Evolutionary conservation across 805 yeast genomes (phyloP).

Genomic region (Metschnikowia orientalis): DNA sequence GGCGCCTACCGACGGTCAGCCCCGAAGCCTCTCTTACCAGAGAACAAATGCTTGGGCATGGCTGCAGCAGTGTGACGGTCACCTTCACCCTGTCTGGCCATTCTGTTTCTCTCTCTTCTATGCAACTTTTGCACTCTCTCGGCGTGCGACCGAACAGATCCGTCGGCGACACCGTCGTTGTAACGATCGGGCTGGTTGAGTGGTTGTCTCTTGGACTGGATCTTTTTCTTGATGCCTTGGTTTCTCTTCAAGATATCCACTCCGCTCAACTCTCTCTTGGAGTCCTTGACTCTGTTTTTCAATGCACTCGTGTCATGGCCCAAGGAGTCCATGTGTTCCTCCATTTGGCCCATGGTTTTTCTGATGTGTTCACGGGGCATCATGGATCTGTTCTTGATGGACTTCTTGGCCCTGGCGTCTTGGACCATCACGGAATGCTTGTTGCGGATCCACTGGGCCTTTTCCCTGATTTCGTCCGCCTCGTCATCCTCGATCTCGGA

Average conservation of each 20-base stretch:
- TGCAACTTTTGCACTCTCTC: slow-evolving; percentile 83
- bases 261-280: slow-evolving; percentile 49
- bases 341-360: slow-evolving; percentile 74
- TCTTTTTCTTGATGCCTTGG: slow-evolving; percentile 36
- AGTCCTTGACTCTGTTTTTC: slow-evolving; percentile 33
- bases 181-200: slow-evolving; percentile 70
- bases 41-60: slow-evolving; percentile 88
- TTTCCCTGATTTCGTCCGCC: slow-evolving; percentile 56
- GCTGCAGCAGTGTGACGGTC: slow-evolving; percentile 86
- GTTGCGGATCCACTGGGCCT: slow-evolving; percentile 93
- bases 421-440: slow-evolving; percentile 91
- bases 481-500: slow-evolving; percentile 54
- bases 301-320: slow-evolving; percentile 82
- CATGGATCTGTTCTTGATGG: slow-evolving; percentile 78
- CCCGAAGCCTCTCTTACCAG: slow-evolving; percentile 97
- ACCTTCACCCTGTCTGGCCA: slow-evolving; percentile 91
- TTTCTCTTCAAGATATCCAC: slow-evolving; percentile 72
- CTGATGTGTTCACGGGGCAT: slow-evolving; percentile 87
- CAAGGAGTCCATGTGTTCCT: slow-evolving; percentile 79
- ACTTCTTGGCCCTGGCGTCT: slow-evolving; percentile 82
- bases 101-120: slow-evolving; percentile 89
- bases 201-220: slow-evolving; percentile 46
- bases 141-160: slow-evolving; percentile 75
- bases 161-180: slow-evolving; percentile 82
- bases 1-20: slow-evolving; percentile 74